phyloP scores from a whole-genome alignment of 176 grass and related monocot species.

The Otatea glauca region DNA sequence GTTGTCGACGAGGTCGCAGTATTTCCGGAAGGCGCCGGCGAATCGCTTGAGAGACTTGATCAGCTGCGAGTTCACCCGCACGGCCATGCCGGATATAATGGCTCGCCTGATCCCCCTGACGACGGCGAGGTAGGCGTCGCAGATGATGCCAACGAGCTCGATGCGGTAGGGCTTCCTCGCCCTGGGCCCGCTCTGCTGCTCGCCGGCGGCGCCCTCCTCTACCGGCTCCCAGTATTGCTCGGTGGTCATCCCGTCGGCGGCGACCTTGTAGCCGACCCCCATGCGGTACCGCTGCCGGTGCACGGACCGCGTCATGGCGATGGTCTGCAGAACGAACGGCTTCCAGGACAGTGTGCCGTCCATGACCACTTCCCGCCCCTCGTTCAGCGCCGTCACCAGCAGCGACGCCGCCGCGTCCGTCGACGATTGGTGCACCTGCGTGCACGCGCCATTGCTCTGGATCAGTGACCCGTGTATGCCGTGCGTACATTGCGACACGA shows the following conservation, averaged over 20 bases:
- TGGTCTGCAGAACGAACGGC: constrained; percentile 86
- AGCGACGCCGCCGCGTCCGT: constrained; percentile 91
- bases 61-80: constrained; percentile 84
- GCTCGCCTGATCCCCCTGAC: constrained; percentile 89
- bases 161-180: constrained; percentile 79
- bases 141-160: constrained; percentile 83
- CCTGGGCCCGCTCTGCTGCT: not conserved
- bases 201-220: not conserved
- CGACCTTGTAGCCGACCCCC: constrained; percentile 86
- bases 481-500: not conserved
- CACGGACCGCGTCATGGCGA: constrained; percentile 78
- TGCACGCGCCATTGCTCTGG: not conserved
- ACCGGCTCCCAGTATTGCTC: constrained; percentile 94
- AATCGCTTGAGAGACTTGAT: constrained; percentile 94
- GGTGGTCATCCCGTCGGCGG: constrained; percentile 57
- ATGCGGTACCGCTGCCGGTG: constrained; percentile 88
- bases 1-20: constrained; percentile 84
- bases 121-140: constrained; percentile 91
- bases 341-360: constrained; percentile 96
- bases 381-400: constrained; percentile 95
- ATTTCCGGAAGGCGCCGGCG: constrained; percentile 67
- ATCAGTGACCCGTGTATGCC: not conserved
- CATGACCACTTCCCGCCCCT: constrained; percentile 96
- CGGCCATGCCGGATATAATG: constrained; percentile 79
- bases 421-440: constrained; percentile 90